Percentiles rank a stretch among this genome's conserved stretches.
Conservation (phyloP, 73 alveolate genomes). For the Tetrahymena elliotti region DNA sequence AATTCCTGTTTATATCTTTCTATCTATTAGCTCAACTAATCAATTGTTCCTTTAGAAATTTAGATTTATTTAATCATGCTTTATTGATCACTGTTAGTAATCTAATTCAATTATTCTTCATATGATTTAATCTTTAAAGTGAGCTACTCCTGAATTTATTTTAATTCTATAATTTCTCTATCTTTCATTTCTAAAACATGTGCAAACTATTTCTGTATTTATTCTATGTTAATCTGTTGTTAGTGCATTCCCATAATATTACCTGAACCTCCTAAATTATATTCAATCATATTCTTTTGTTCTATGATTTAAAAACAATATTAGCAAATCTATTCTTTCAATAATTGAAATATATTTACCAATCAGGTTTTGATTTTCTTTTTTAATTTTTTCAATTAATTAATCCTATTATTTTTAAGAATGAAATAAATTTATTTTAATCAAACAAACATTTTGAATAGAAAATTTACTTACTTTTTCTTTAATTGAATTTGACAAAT, state of each 20-base stretch:
- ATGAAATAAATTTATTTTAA: too few species aligned
- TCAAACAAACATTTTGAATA: not conserved
- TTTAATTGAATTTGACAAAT: not conserved
- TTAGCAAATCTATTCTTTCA: too few species aligned
- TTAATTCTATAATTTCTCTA: not conserved
- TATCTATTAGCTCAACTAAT: not conserved
- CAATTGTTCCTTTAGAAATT: not conserved
- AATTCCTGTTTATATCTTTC: not conserved
- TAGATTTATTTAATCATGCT: not conserved
- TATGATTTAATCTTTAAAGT: not conserved
- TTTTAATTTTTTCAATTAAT: not conserved
- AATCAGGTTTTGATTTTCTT: not conserved
- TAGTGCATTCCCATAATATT: not conserved
- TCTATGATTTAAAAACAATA: not conserved
- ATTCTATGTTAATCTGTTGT: not conserved
- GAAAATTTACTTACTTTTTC: not conserved
- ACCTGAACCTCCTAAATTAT: not conserved
- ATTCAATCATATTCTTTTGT: not conserved
- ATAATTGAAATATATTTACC: not conserved
- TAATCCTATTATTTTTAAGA: too few species aligned
- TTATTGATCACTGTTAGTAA: not conserved
- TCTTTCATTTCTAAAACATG: not conserved
- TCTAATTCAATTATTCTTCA: not conserved
- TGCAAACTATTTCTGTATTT: not conserved
- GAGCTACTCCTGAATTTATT: not conserved